Evolutionary conservation across 2,329 filamentous ascomycete species (phyloP).

Genomic region (Fusarium gaditjirri): DNA sequence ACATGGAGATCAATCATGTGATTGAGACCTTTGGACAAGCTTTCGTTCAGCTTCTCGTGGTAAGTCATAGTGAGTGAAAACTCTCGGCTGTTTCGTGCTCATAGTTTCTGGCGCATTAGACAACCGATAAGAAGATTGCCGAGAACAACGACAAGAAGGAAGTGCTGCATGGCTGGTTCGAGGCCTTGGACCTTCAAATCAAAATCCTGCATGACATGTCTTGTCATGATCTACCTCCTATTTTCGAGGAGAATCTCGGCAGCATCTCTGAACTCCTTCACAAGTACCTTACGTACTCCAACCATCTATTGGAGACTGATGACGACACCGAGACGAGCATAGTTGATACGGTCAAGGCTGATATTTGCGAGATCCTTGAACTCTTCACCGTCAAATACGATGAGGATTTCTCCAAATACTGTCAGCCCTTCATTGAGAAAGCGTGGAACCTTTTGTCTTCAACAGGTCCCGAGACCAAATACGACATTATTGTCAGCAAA

Average conservation of each 20-base stretch:
- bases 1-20: conserved; percentile 96
- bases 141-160: conserved; percentile 80
- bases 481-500: conserved; percentile 93
- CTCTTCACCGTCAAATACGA: conserved; percentile 96
- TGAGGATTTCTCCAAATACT: conserved; percentile 86
- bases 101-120: conserved; percentile 52
- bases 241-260: conserved; percentile 89
- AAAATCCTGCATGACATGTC: conserved; percentile 97
- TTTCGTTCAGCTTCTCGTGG: conserved; percentile 82
- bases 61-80: conserved; percentile 51
- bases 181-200: conserved; percentile 86
- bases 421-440: conserved; percentile 85
- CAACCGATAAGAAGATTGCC: conserved; percentile 77
- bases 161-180: conserved; percentile 80
- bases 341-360: conserved; percentile 88
- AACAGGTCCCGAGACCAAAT: conserved; percentile 88
- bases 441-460: conserved; percentile 92
- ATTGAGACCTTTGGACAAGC: conserved; percentile 84
- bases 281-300: conserved; percentile 93
- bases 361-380: conserved; percentile 90
- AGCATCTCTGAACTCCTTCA: conserved; percentile 83
- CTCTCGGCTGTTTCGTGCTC: conserved; percentile 6
- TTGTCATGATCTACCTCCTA: conserved; percentile 94
- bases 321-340: conserved; percentile 90
- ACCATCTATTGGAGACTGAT: conserved; percentile 81